Percentiles rank a stretch among this genome's conserved stretches.
Evolutionary conservation across 371 early-diverging fungal genomes (phyloP).

Genomic region (Thermomucor indicae-seudaticae): DNA sequence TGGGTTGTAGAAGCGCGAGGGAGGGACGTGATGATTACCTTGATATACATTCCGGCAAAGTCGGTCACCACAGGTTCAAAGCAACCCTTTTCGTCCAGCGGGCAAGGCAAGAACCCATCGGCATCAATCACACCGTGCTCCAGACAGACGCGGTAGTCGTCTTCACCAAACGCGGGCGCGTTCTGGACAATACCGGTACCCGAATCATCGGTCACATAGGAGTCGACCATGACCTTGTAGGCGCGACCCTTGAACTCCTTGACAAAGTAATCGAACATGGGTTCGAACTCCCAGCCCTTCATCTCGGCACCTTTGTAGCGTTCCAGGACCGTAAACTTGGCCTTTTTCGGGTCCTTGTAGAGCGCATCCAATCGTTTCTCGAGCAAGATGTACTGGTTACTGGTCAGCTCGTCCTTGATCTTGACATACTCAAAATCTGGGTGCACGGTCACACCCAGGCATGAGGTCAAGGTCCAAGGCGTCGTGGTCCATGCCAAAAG

Average conservation of each 20-base stretch:
- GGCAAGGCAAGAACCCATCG: conserved; percentile 92
- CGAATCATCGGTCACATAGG: conserved; percentile 93
- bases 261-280: conserved; percentile 89
- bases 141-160: conserved; percentile 98
- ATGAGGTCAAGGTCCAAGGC: conserved; percentile 99
- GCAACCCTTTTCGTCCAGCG: conserved; percentile 92
- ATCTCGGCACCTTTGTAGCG: conserved; percentile 83
- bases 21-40: conserved; percentile 36
- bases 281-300: conserved; percentile 89
- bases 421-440: conserved; percentile 95
- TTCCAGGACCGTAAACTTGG: conserved; percentile 83
- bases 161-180: conserved; percentile 99
- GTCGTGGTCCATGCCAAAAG: conserved; percentile 99
- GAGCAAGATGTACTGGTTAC: conserved; percentile 80
- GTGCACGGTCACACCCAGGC: conserved; percentile 94
- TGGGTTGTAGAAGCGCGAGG: not conserved
- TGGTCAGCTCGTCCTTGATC: conserved; percentile 81
- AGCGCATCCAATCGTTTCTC: conserved; percentile 81
- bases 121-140: conserved; percentile 77
- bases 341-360: conserved; percentile 95
- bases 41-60: conserved; percentile 90
- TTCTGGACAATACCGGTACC: conserved; percentile 99
- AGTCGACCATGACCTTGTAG: conserved; percentile 88
- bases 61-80: conserved; percentile 87
- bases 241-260: conserved; percentile 69